Evolutionary conservation across 768 basidiomycete species (phyloP).

Genomic region (Russula abietina): DNA sequence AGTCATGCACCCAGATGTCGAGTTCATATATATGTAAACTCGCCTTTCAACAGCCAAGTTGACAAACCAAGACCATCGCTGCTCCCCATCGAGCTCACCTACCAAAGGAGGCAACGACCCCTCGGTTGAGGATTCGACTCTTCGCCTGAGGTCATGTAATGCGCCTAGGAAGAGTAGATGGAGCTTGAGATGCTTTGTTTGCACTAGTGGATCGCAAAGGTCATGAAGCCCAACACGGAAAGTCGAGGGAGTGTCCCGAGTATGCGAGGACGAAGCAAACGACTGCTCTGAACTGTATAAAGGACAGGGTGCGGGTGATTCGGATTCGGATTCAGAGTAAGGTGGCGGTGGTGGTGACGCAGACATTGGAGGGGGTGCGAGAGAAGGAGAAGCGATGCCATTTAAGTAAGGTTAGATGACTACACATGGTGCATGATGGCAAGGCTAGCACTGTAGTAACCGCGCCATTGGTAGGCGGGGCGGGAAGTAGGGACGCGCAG

Average conservation of each 20-base stretch:
- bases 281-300: background rate
- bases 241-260: background rate
- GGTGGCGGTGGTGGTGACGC: slow-evolving; percentile 7
- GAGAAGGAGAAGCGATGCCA: background rate
- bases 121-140: slow-evolving; percentile 3
- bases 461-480: too few species aligned
- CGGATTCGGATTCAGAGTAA: slow-evolving; percentile 11
- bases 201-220: slow-evolving; percentile 10
- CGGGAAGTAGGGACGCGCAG: too few species aligned
- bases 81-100: slow-evolving; percentile 26
- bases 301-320: background rate
- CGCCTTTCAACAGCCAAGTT: slow-evolving; percentile 37
- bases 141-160: slow-evolving; percentile 10
- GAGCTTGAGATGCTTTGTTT: slow-evolving; percentile 5
- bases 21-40: background rate
- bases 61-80: slow-evolving; percentile 39
- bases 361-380: background rate
- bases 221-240: slow-evolving; percentile 16
- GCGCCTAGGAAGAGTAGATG: slow-evolving; percentile 15
- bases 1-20: background rate
- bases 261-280: slow-evolving; percentile 4
- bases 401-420: background rate
- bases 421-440: background rate
- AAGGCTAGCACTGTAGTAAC: background rate
- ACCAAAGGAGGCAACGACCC: slow-evolving; percentile 4